Conservation (phyloP, 345 rosid genomes). For the Triadica sebifera region DNA sequence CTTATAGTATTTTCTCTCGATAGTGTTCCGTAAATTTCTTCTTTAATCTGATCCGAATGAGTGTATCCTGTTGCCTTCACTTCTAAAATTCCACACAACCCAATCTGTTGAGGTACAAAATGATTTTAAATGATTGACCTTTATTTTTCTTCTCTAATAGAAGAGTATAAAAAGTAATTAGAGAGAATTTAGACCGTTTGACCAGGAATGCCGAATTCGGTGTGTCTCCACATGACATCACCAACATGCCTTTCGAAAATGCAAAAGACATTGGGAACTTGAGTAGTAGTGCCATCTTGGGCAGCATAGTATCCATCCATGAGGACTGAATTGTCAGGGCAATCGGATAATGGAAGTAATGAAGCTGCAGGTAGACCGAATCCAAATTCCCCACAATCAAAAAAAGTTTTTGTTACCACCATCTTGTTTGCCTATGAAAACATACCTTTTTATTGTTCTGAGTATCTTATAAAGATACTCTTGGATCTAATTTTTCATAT, state of each 20-base stretch:
- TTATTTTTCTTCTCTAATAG: too few relatives aligned
- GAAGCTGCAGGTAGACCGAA: constrained; percentile 44
- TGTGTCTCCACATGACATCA: constrained; percentile 48
- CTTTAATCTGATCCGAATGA: too few relatives aligned
- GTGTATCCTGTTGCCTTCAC: too few relatives aligned
- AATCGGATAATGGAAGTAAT: constrained; percentile 44
- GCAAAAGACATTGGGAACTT: constrained; percentile 38
- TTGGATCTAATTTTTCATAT: too few relatives aligned
- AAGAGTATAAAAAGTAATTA: too few relatives aligned
- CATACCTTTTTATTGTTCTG: too few relatives aligned
- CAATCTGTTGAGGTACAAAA: too few relatives aligned
- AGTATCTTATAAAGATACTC: too few relatives aligned
- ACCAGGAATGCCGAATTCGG: constrained; percentile 29
- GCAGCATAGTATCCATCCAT: constrained; percentile 43
- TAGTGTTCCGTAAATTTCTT: too few relatives aligned
- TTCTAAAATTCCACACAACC: too few relatives aligned
- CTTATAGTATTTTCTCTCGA: constrained; percentile 32
- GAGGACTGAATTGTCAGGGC: constrained; percentile 48
- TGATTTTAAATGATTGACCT: too few relatives aligned
- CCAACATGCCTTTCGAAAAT: constrained; percentile 60
- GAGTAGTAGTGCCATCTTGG: constrained; percentile 39
- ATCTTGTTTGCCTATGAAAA: too few relatives aligned
- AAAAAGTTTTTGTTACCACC: constrained; percentile 32
- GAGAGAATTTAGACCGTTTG: background rate
- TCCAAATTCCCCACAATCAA: constrained; percentile 52